Evolutionary conservation across 2,329 filamentous ascomycete genomes (phyloP).

Genomic region (Colletotrichum graminicola): DNA sequence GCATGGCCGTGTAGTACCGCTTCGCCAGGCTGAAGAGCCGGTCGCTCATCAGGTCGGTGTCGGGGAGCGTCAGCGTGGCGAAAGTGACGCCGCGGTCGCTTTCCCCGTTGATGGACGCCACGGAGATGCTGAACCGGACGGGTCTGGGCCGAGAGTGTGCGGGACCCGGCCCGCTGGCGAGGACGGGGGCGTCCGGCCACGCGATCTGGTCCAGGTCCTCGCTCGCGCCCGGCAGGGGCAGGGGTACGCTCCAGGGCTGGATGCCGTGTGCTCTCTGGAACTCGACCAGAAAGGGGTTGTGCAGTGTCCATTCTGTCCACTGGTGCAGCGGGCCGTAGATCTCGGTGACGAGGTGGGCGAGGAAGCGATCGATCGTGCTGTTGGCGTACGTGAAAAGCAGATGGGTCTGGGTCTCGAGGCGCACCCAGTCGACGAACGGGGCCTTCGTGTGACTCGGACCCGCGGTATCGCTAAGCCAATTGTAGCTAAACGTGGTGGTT

Average conservation of each 20-base stretch:
- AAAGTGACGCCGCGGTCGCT: background rate
- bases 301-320: background rate
- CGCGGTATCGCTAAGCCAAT: background rate
- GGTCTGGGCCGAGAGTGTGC: background rate
- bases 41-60: background rate
- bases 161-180: background rate
- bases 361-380: background rate
- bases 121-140: conserved; percentile 3
- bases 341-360: conserved; percentile 14
- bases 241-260: conserved; percentile 1
- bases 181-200: background rate
- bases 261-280: conserved; percentile 2
- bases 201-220: conserved; percentile 4
- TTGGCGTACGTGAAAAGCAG: background rate
- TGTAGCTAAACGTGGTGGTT: background rate
- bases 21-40: conserved; percentile 8
- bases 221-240: background rate
- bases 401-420: background rate
- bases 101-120: background rate
- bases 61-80: background rate
- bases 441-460: background rate
- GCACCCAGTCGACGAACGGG: conserved; percentile 24
- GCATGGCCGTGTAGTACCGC: conserved; percentile 17
- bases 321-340: conserved; percentile 3
- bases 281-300: conserved; percentile 20